Evolutionary conservation across 2,329 filamentous ascomycete species (phyloP).

Genomic region (Elsinoe australis): DNA sequence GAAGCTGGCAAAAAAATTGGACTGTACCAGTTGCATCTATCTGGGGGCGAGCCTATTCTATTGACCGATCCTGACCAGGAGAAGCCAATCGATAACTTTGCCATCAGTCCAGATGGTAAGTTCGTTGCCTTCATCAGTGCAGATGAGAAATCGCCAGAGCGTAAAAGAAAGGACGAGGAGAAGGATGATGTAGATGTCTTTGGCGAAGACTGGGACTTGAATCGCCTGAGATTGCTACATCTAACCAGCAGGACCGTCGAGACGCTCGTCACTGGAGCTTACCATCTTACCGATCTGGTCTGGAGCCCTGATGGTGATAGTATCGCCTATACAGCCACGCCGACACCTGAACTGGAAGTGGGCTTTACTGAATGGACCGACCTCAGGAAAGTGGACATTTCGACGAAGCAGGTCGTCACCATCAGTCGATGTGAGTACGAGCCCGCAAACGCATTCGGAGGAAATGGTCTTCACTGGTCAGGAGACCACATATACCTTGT

Average conservation of each 20-base stretch:
- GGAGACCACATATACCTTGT: slow-evolving; percentile 21
- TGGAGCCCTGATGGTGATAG: slow-evolving; percentile 27
- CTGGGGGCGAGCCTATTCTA: slow-evolving; percentile 24
- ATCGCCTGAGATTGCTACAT: slow-evolving; percentile 29
- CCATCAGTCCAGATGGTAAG: slow-evolving; percentile 31
- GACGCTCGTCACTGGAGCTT: slow-evolving; percentile 20
- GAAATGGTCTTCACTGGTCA: slow-evolving; percentile 19
- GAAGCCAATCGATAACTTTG: slow-evolving; percentile 24
- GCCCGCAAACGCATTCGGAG: background rate
- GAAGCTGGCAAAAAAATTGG: slow-evolving; percentile 28
- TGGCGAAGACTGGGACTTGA: slow-evolving; percentile 32
- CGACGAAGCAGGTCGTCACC: background rate
- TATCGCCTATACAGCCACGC: slow-evolving; percentile 23
- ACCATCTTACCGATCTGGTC: slow-evolving; percentile 26
- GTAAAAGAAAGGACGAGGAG: slow-evolving; percentile 28
- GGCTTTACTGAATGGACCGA: slow-evolving; percentile 22
- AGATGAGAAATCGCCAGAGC: slow-evolving; percentile 30
- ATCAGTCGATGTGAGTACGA: slow-evolving; percentile 1
- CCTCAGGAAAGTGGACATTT: slow-evolving; percentile 20
- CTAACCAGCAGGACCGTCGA: slow-evolving; percentile 26
- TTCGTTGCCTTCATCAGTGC: slow-evolving; percentile 31
- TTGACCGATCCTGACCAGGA: slow-evolving; percentile 27
- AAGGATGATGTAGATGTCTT: slow-evolving; percentile 33
- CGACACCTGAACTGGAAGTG: slow-evolving; percentile 27
- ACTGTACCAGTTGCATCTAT: slow-evolving; percentile 26